Base-by-base conservation (phyloP, 1,139 yeast species). In the Kodamaea ohmeri region DNA sequence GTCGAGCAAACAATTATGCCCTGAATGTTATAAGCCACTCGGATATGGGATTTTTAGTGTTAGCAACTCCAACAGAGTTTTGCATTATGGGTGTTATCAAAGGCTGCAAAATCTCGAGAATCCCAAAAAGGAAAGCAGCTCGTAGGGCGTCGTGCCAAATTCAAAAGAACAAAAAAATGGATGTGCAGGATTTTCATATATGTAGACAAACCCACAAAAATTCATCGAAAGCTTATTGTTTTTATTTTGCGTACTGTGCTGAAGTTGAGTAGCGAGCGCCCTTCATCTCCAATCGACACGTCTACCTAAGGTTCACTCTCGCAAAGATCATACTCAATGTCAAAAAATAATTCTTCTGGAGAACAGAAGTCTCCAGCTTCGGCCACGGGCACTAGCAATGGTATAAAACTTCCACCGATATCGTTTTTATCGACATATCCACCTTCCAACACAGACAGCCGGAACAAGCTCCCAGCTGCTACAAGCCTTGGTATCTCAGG, bases 31-130 rank as follows among this genome's bases (percentile, higher is more conserved):
- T 18, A 78, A 78, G 46, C 58, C 73, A 16, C 64, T 86, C 27
- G 89, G 89, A 3, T 73, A 74, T 44, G 73, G 85, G 32, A 82
- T 85, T 1, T 62, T 83, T 28, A 69, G 80, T 20, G 73, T 73
- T 11, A 68, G 71, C 25, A 74, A 75, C 1, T 64, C 70, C 37
- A 72, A 72, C n/a, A 60, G 63, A 8, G 69, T 82, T 4, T 78
- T 82, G 2, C 96, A 87, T 55, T 87, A 81, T 12, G 26, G 25
- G 15, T 34, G 38, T 19, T 14, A 13, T 16, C 37, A 31, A 29
- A 34, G 34, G 25, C 21, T 18, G n/a, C 18, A 16, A 15, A 21
- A 21, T 21, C 8, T 12, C 13, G 8, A 25, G 22, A 19, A 25
- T 8, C 28, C 14, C 17, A 25, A 25, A 13, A 11, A 12, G 16